Percentiles rank a stretch among this genome's conserved stretches.
These are phyloP conservation scores for Neurospora sp. DNA, from an alignment of 2,329 filamentous ascomycete species.

Conservation along the genomic window DNA sequence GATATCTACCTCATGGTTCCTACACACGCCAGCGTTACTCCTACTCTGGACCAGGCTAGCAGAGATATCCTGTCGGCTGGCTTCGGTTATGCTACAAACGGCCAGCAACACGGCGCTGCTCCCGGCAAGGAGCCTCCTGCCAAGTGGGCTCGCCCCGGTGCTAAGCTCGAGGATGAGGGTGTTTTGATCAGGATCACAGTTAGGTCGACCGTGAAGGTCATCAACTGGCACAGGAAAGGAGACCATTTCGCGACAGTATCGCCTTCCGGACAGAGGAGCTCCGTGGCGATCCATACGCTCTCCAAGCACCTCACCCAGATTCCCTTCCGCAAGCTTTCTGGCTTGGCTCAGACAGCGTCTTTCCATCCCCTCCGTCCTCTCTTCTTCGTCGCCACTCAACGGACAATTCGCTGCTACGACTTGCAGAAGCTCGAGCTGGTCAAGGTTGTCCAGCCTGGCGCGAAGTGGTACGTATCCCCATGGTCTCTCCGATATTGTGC, in stretches of 20 bases:
- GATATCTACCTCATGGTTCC: constrained; percentile 79
- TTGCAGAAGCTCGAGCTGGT: constrained; percentile 82
- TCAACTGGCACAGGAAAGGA: constrained; percentile 88
- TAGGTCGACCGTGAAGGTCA: constrained; percentile 69
- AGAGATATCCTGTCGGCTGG: constrained; percentile 72
- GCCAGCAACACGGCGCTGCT: constrained; percentile 43
- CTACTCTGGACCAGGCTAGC: constrained; percentile 63
- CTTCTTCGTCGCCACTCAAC: constrained; percentile 93
- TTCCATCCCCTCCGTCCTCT: constrained; percentile 91
- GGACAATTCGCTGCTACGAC: constrained; percentile 88
- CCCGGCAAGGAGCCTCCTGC: constrained; percentile 65
- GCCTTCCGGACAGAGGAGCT: constrained; percentile 63
- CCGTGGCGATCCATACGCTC: constrained; percentile 88
- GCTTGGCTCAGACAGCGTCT: constrained; percentile 73
- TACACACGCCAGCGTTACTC: constrained; percentile 46
- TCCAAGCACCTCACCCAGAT: constrained; percentile 92
- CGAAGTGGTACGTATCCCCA: constrained; percentile 61
- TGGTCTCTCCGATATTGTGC: background rate
- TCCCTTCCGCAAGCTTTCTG: constrained; percentile 72
- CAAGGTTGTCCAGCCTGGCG: constrained; percentile 87
- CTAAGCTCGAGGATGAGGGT: constrained; percentile 63
- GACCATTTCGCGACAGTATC: constrained; percentile 93
- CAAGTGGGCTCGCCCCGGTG: constrained; percentile 72
- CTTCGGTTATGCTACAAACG: constrained; percentile 76
- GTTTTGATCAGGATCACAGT: constrained; percentile 75